Base-by-base conservation (phyloP, 192 early-diverging fungal species). In the Entomortierella chlamydospora region DNA sequence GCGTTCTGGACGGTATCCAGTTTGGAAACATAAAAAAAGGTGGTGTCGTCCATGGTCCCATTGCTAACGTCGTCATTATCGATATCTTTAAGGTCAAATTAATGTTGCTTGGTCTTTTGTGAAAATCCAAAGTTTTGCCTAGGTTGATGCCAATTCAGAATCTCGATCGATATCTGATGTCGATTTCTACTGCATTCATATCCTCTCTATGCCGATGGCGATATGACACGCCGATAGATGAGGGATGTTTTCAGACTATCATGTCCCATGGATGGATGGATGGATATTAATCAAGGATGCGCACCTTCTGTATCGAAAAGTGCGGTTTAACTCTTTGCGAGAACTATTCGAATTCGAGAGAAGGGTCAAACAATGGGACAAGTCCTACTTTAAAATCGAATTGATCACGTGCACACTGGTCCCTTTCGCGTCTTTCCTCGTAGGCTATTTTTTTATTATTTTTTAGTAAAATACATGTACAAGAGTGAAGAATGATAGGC, bases 291-390 rank as follows among this genome's bases (percentile, higher is more conserved):
- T 30, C 28, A 68, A 53, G 39, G 56, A 61, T 79, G 56, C 68
- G 42, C 74, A 79, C 76, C 76, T 79, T 79, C 57, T 79, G 76
- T 74, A 79, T 70, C 68, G 68, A 70, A 70, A 79, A 74, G 72
- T 73, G 72, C 63, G 68, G 39, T 79, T 79, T 79, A 79, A 79
- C 76, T 64, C 62, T 54, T 60, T 54, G 49, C 47, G 62, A 69
- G 74, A 65, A 70, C 74, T 65, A 79, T 72, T 79, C 74, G 72
- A 70, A 65, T 57, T 70, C 74, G 63, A 79, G 68, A 70, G 74
- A 34, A 26, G 56, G 70, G 26, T n/a, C 31, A 64, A 64, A n/a
- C 22, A 55, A 55, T 25, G 11, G n/a, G 51, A 53, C n/a, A n/a
- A n/a, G n/a, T n/a, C n/a, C n/a, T n/a, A n/a, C n/a, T n/a, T n/a